A percentile compares a stretch with the other conserved stretches of the same genome.
These are phyloP conservation scores for Citrullus colocynthis DNA, from an alignment of 306 rosid species.

Conservation along the genomic window DNA sequence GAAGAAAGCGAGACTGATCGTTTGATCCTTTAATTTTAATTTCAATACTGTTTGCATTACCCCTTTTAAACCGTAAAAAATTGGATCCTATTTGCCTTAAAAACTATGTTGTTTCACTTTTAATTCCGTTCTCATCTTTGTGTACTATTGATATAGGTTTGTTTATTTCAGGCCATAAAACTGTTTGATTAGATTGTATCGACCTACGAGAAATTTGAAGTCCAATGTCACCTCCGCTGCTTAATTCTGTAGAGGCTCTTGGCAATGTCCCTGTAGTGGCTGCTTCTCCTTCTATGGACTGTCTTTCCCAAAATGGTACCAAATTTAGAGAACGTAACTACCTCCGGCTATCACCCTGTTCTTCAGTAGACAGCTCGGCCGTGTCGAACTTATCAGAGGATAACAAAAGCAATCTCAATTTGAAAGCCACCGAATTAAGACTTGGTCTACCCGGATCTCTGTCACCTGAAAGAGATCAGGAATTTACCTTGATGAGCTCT, in stretches of 20 bases:
- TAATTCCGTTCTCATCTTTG: background rate
- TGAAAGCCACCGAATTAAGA: slow-evolving; percentile 83
- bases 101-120: background rate
- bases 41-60: background rate
- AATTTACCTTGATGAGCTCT: slow-evolving; percentile 26
- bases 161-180: background rate
- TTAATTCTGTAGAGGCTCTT: slow-evolving; percentile 52
- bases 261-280: slow-evolving; percentile 31
- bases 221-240: slow-evolving; percentile 64
- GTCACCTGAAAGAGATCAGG: slow-evolving; percentile 57
- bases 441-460: slow-evolving; percentile 93
- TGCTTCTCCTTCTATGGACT: slow-evolving; percentile 42
- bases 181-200: background rate
- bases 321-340: slow-evolving; percentile 75
- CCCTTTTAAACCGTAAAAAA: background rate
- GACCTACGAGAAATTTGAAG: slow-evolving; percentile 4
- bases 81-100: background rate
- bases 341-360: slow-evolving; percentile 78
- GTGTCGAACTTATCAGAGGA: slow-evolving; percentile 48
- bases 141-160: background rate
- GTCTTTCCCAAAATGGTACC: slow-evolving; percentile 41
- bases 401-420: slow-evolving; percentile 53
- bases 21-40: background rate
- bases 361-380: slow-evolving; percentile 77
- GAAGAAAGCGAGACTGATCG: background rate